Evolutionary conservation across 2,329 filamentous ascomycete species (phyloP).

Genomic region (Penicillium sp.): DNA sequence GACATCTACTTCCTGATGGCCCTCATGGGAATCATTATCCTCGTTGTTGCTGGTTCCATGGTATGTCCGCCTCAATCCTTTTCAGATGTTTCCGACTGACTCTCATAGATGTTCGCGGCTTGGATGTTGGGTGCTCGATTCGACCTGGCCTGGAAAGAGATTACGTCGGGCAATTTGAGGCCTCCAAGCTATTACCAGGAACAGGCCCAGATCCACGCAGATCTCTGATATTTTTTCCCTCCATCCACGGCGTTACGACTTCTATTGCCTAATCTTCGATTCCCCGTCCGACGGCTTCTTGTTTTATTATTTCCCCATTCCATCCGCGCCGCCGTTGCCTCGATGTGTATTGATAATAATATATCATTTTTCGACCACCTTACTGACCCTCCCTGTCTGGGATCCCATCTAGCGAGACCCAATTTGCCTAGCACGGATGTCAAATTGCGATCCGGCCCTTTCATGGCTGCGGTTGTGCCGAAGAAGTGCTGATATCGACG

Average conservation of each 20-base stretch:
- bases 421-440: slow-evolving; percentile 77
- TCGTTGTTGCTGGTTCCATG: slow-evolving; percentile 70
- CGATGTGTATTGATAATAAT: slow-evolving; percentile 34
- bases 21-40: slow-evolving; percentile 66
- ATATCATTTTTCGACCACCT: slow-evolving; percentile 15
- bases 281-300: slow-evolving; percentile 26
- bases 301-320: slow-evolving; percentile 24
- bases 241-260: slow-evolving; percentile 29
- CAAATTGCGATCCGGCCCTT: slow-evolving; percentile 91
- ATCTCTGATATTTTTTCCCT: slow-evolving; percentile 35
- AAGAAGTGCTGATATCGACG: slow-evolving; percentile 91
- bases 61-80: slow-evolving; percentile 49
- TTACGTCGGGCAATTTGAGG: slow-evolving; percentile 48
- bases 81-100: slow-evolving; percentile 1
- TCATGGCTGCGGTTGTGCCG: slow-evolving; percentile 92
- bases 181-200: slow-evolving; percentile 27
- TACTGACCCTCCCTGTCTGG: background rate
- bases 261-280: slow-evolving; percentile 24
- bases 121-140: slow-evolving; percentile 79
- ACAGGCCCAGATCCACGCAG: slow-evolving; percentile 30
- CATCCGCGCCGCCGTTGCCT: slow-evolving; percentile 18
- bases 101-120: slow-evolving; percentile 63
- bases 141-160: slow-evolving; percentile 59
- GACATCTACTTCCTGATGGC: slow-evolving; percentile 60
- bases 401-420: background rate